Base-by-base conservation (phyloP, 2,329 filamentous ascomycete species). In the Rachicladosporium sp. region DNA sequence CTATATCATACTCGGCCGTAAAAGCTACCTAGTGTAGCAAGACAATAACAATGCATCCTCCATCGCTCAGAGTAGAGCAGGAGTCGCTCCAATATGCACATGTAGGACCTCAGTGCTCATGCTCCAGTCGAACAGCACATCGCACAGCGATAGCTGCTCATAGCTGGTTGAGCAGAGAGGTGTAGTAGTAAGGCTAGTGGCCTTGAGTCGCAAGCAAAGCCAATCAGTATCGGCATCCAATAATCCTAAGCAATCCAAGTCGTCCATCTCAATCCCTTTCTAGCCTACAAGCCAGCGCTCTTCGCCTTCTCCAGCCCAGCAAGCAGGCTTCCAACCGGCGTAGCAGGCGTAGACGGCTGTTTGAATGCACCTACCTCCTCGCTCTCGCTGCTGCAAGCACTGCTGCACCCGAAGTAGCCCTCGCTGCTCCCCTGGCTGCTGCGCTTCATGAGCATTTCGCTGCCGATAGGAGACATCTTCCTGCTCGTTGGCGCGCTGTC, bases 271-370 rank as follows among this genome's bases (percentile, higher is more conserved):
- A 69, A 60, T 37, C 71, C 57, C 43, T 66, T 84, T 45, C 76
- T 71, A 63, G 66, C 68, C 36, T 43, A 78, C 56, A 72, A 73
- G 56, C 74, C 61, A 41, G 70, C 66, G 61, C 73, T 79, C 71
- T 86, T 91, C 62, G 85, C 82, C 74, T 91, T 93, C 68, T 93
- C 86, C 45, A 77, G 80, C 53, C 77, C 81, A 56, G 50, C 57
- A 57, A 10, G 55, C 54, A 93, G 83, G 2, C 83, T 91, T 39
- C 86, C 86, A 55, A 93, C 93, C 36, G 86, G 87, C 44, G 85
- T 85, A 46, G 53, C 53, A 37, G 58, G 56, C 19, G 53, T 58
- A 10, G 55, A 55, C 5, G 57, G 57, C 42, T 56, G 54, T 50
- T 57, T 60, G 46, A 56, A 59, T 12, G 44, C 41, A 13, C 49